Conservation (phyloP, 192 early-diverging fungal species). For the Haplosporangium gracile region DNA sequence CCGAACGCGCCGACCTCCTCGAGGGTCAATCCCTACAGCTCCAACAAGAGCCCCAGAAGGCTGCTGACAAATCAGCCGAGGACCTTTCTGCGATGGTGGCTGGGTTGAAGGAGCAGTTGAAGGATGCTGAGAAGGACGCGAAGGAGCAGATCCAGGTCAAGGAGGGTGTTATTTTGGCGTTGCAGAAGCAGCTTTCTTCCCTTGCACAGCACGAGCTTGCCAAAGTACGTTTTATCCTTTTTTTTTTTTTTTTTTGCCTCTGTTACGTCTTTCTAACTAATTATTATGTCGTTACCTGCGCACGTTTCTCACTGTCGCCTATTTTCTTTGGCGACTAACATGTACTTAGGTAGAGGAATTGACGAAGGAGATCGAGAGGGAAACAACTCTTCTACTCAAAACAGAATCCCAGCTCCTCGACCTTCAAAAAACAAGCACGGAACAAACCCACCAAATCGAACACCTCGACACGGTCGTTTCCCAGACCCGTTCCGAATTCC, state of each 20-base stretch:
- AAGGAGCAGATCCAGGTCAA: conserved; percentile 10
- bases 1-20: background rate
- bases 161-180: background rate
- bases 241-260: background rate
- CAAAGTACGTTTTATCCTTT: conserved; percentile 4
- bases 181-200: conserved; percentile 8
- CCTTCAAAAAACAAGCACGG: conserved; percentile 11
- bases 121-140: conserved; percentile 13
- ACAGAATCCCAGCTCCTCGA: no score
- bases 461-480: conserved; percentile 15
- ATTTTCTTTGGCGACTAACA: background rate
- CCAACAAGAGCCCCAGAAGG: conserved; percentile 1
- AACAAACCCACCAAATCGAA: conserved; percentile 19
- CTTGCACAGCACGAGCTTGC: conserved; percentile 7
- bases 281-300: no score
- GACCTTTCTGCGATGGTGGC: background rate
- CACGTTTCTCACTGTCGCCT: background rate
- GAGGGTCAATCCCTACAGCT: background rate
- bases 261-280: no score
- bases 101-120: conserved; percentile 1
- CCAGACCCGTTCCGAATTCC: conserved; percentile 14
- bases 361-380: conserved; percentile 17
- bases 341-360: conserved; percentile 4
- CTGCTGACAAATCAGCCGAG: background rate
- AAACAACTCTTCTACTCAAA: background rate